These are phyloP conservation scores for Phaffomyces antillensis DNA, from an alignment of 805 yeast genomes.

Conservation along the genomic window DNA sequence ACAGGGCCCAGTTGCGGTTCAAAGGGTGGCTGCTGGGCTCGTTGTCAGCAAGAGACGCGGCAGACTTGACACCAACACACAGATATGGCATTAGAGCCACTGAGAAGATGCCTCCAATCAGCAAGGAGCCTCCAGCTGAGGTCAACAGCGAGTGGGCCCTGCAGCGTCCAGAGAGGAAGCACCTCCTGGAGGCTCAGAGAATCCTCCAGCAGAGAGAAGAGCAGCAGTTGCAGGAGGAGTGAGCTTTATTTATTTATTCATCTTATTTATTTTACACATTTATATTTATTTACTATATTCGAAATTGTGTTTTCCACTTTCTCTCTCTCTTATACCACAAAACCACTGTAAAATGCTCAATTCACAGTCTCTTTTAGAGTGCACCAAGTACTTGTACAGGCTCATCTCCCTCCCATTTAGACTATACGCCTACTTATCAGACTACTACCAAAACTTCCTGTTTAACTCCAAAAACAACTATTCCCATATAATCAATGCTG, in stretches of 20 bases:
- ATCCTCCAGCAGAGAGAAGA: constrained; percentile 65
- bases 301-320: neutral
- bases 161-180: constrained; percentile 66
- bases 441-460: neutral
- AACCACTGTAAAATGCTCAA: neutral
- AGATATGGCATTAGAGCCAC: constrained; percentile 26
- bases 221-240: constrained; percentile 1
- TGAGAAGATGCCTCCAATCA: constrained; percentile 9
- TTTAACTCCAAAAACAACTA: neutral
- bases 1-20: constrained; percentile 50
- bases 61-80: constrained; percentile 46
- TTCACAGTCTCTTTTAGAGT: neutral
- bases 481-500: constrained; percentile 1
- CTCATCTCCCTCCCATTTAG: constrained; percentile 1
- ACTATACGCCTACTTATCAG: neutral
- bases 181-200: constrained; percentile 68
- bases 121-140: constrained; percentile 31
- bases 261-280: neutral
- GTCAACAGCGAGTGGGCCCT: constrained; percentile 32
- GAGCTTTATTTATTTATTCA: neutral
- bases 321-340: neutral
- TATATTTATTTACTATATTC: neutral
- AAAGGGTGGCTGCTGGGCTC: constrained; percentile 49
- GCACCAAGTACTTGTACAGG: neutral
- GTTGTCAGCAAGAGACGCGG: constrained; percentile 51